Conservation (phyloP, 768 basidiomycete species). For the Dacryopinax spathularia region DNA sequence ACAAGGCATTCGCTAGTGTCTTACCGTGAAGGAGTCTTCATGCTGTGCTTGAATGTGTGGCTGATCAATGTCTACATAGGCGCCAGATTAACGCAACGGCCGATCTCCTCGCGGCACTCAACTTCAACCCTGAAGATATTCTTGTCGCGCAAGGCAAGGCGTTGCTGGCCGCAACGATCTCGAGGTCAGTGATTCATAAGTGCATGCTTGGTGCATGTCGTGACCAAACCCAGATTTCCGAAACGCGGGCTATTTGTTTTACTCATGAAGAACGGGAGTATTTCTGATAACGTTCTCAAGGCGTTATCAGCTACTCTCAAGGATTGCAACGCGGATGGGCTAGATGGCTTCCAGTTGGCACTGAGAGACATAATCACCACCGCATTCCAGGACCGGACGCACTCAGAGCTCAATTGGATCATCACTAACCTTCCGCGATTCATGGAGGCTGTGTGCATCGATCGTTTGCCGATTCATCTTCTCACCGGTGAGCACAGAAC, state of each 20-base stretch:
- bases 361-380: not conserved
- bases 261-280: constrained; percentile 33
- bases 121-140: constrained; percentile 40
- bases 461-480: constrained; percentile 38
- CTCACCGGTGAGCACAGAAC: constrained; percentile 36
- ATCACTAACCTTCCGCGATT: constrained; percentile 44
- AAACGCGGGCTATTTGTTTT: constrained; percentile 41
- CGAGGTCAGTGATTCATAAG: not conserved
- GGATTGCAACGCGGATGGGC: not conserved
- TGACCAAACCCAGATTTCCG: constrained; percentile 32
- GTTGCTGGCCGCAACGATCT: constrained; percentile 40
- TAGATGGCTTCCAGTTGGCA: not conserved
- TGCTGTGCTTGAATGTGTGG: too few species aligned
- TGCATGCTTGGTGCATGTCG: not conserved
- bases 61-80: constrained; percentile 21
- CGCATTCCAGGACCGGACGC: not conserved
- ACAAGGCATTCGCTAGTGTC: too few species aligned
- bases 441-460: constrained; percentile 43
- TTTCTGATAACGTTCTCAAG: not conserved
- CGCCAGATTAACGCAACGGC: constrained; percentile 40
- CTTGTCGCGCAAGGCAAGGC: constrained; percentile 42
- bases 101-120: constrained; percentile 35
- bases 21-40: too few species aligned
- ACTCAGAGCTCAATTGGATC: constrained; percentile 33
- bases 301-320: not conserved